Base-by-base conservation (phyloP, 148 eudicot genomes). In the Heliamphora exappendiculata region DNA sequence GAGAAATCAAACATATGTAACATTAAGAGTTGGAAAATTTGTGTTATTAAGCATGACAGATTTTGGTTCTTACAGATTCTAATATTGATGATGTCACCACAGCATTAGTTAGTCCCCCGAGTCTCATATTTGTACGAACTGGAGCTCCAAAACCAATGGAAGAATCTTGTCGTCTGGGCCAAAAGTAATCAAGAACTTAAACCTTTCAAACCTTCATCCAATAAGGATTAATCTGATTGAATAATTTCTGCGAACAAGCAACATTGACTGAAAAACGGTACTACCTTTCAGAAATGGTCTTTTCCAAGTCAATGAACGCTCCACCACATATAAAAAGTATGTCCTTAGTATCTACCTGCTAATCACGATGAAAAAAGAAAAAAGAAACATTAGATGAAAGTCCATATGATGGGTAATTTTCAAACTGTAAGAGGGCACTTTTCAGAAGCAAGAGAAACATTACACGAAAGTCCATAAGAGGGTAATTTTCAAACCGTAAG, bases 81-180 rank as follows among this genome's bases (percentile, higher is more conserved):
- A 88, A 62, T 34, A 88, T 73, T 16, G 91, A 88, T 67, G 91
- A 88, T 33, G 89, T 59, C 49, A 75, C 82, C 24, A 67, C 81
- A 74, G 84, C 79, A 78, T 77, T 74, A 75, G 79, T 82, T 69
- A 77, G 51, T 20, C 76, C 81, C 41, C 78, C 78, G 22, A 78
- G 72, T 71, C 88, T 84, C 89, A 88, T 84, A 71, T 83, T 88
- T 54, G 88, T 64, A 67, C 89, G 86, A 59, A 88, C 87, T 19
- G 91, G 87, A 20, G 89, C 91, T 60, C 91, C 88, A 78, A 88
- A 88, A 65, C 91, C 91, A 68, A 88, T 88, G 14, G 89, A 88
- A 79, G 91, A 82, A 78, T 85, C 88, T 76, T 81, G 84, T 50
- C 91, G 89, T 74, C 91, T 86, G 62, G 31, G 45, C 28, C 60